Evolutionary conservation across 192 early-diverging fungal species (phyloP), one percentile per base, ranked within the genome.

Genomic region (Coemansia reversa): DNA sequence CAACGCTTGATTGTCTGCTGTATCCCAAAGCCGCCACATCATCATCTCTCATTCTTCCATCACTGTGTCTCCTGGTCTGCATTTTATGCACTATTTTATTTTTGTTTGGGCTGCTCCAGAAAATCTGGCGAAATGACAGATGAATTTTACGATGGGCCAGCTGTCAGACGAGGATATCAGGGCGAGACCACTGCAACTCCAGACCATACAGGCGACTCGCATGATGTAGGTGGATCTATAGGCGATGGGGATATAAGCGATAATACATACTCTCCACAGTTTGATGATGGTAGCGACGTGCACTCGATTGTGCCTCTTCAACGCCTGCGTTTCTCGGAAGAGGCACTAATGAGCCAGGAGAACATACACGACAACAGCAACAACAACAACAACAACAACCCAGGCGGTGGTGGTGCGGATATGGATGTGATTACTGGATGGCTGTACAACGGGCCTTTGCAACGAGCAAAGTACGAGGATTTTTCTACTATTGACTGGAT

Each of bases 401-500:
- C 35, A 12, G 51, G 60, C 14, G 32, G 66, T 47, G 58, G 51
- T 51, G 53, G 58, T 9, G 33, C 62, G 7, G 77, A 71, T 45
- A 66, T 75, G 69, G 78, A 80, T 45, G 63, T 68, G 48, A 80
- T 82, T 39, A 82, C 79, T 0, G 74, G 74, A 16, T 82, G 79
- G 79, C 63, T 82, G 58, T 74, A 75, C 67, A 75, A 76, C 51
- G 74, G 74, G 0, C 79, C 79, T 5, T 18, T 82, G 62, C 73
- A 73, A 50, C 73, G 79, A 19, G 79, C 79, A 47, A 72, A 75
- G 58, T 82, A 82, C 62, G 70, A 74, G 51, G 79, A 82, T 52
- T 82, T 82, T 65, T 82, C 79, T 48, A 76, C 79, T 0, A 82
- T 82, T 33, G 79, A 82, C 67, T 82, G 79, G 79, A 82, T 82